Evolutionary conservation across 768 basidiomycete species (phyloP), one percentile per base, ranked within the genome.

Genomic region (Candolleomyces aberdarensis): DNA sequence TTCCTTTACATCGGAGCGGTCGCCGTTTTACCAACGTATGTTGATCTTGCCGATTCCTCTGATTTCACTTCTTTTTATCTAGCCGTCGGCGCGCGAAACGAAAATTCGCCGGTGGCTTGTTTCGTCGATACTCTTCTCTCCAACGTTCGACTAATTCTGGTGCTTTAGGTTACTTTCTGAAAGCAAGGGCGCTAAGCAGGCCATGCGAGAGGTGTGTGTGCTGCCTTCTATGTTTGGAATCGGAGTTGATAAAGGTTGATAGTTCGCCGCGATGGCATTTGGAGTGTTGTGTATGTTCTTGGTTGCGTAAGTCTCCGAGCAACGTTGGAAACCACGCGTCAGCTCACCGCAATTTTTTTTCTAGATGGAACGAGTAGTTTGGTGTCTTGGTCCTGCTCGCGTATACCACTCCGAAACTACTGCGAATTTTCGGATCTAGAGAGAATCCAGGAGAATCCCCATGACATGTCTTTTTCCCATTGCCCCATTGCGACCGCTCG

Each of bases 1-100:
- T 97, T 96, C 77, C 77, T 96, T 67, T 96, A 95, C 75, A 95
- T 96, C 69, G 94, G 93, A 29, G 91, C 92, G 32, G 94, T 96
- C 59, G 92, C 93, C 52, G 93, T 95, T 62, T 77, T 95, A 62
- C 94, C 94, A 66, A 92, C 90, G 91, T 93, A 81, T 69, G 90
- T 81, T 19, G 61, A 62, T 63, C 59, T 53, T 58, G 48, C 62
- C 57, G 46, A 15, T 26, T 58, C 58, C 52, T 39, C 36, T 29
- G 15, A 26, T 26, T 26, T 26, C 26, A 26, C 26, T 26, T 26
- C 26, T 26, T 26, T 26, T 26, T 26, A 26, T 26, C 26, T 26
- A 26, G 26, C 26, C 26, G 26, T 26, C 26, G 26, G 26, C 26
- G 26, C 26, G 26, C 26, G 26, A 26, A 26, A 26, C 26, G 1